Conservation (phyloP, 371 early-diverging fungal species). For the Syncephalis plumigaleata region DNA sequence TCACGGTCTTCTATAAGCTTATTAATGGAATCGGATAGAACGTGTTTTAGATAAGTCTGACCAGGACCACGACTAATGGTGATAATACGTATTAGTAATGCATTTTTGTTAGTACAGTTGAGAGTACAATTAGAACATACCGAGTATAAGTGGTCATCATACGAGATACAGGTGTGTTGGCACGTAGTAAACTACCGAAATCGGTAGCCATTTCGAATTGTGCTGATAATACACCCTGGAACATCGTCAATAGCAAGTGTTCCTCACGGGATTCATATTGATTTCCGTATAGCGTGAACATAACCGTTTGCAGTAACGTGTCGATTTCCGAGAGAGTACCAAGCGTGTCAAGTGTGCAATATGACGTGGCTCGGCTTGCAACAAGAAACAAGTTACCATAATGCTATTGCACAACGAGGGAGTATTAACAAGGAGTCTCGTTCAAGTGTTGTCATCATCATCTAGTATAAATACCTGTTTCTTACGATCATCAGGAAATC, state of each 20-base stretch:
- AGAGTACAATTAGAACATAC: background rate
- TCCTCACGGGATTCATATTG: constrained; percentile 94
- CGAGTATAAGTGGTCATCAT: constrained; percentile 91
- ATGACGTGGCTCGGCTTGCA: constrained; percentile 85
- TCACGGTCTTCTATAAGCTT: constrained; percentile 54
- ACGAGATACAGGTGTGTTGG: constrained; percentile 88
- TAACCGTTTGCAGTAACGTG: constrained; percentile 81
- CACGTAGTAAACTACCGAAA: constrained; percentile 72
- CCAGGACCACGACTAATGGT: constrained; percentile 66
- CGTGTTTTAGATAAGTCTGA: constrained; percentile 78
- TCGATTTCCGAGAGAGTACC: constrained; percentile 79
- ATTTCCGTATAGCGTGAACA: constrained; percentile 92
- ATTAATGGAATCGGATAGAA: constrained; percentile 67
- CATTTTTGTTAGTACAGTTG: background rate
- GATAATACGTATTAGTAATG: background rate
- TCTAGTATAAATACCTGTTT: constrained; percentile 29
- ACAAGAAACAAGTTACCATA: constrained; percentile 89
- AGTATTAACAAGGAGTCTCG: no score
- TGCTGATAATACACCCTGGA: constrained; percentile 79
- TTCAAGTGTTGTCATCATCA: no score
- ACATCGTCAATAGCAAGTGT: constrained; percentile 85
- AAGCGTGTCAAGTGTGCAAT: constrained; percentile 74
- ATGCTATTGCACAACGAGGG: constrained; percentile 7
- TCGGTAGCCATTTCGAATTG: constrained; percentile 79
- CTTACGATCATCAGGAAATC: constrained; percentile 67